Evolutionary conservation across 768 basidiomycete genomes (phyloP), one percentile per base, ranked within the genome.

Genomic region (Podaxis sp.): DNA sequence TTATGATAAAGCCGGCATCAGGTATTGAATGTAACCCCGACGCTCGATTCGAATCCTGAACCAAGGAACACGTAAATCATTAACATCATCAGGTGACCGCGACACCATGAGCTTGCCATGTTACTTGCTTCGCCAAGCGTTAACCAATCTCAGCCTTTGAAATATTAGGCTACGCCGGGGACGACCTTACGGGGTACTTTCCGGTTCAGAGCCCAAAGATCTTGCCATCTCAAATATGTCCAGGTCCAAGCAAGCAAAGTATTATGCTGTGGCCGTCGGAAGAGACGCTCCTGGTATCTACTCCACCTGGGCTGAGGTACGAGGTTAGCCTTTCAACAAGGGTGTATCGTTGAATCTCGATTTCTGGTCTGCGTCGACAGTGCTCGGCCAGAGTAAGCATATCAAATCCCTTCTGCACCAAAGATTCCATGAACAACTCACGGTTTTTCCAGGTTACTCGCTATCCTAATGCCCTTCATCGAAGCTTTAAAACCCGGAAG

Each of bases 261-360:
- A 74, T 65, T 90, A 89, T 58, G 89, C 88, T 2, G 87, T 90
- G 1, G 74, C 77, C 40, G 72, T 78, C 41, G 89, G 89, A 2
- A 75, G 85, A 28, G 75, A 82, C 62, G 88, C 86, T 1, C 82
- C 84, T 0, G 80, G 75, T 40, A 81, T 90, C 15, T 89, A 87
- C 54, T 67, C 71, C 0, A 79, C 76, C 13, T 90, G 89, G 89
- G 78, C 82, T 26, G 83, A 88, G 75, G 89, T 85, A 66, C 62
- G 78, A 70, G 8, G 17, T 13, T 37, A 54, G 15, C 46, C 51
- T 13, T 58, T 28, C 24, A n/a, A 26, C 24, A 2, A 20, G 5
- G 15, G 44, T 22, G 20, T 46, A 46, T 46, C 44, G 7, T 20
- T 46, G 20, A 46, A 15, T 20, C 44, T 46, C 7, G 44, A 33